Base-by-base conservation (phyloP, 192 early-diverging fungal species). In the Linnemannia schmuckeri region DNA sequence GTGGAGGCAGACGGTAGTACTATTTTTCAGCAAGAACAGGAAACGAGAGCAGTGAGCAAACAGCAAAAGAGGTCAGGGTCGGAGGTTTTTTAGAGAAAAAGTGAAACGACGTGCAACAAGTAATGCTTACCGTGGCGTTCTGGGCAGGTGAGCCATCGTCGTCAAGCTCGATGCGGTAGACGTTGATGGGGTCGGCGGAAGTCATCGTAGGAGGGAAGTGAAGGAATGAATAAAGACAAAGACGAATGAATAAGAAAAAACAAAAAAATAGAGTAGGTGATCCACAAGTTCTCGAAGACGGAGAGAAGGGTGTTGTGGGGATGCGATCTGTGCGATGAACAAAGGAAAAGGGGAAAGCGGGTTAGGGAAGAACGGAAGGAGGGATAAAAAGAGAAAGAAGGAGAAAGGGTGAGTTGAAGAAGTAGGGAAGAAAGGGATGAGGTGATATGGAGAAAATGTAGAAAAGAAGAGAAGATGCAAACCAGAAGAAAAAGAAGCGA, bases 1-100 rank as follows among this genome's bases (percentile, higher is more conserved):
- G 92, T 46, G 96, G 91, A 37, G 97, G 95, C 27, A 97, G 88
- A 10, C 97, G 93, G 55, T 95, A 84, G 80, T 93, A 97, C 96
- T 97, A 82, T 5, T 70, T 40, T 72, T 27, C 10, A 27, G n/a
- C 55, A 57, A 17, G 88, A 78, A 93, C 81, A 30, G 22, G 27
- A 33, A 47, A 41, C 38, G 70, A 71, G 70, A 71, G 40, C 70
- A 42, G 40, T 41, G 70, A 71, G 40, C 70, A 71, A 7, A 30
- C 1, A 37, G 37, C 24, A n/a, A 13, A 1, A 46, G 12, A 46
- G 41, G 70, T 42, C 17, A 42, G 61, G 4, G 61, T 63, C 61
- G 27, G 27, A 63, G 27, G 57, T 30, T 30, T 12, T 40, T 70
- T 22, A 12, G 0, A 40, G 6, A 40, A 7, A 1, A 40, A 1